Evolutionary conservation across 148 eudicot genomes (phyloP).

Genomic region (Rhododendron kiyosumense): DNA sequence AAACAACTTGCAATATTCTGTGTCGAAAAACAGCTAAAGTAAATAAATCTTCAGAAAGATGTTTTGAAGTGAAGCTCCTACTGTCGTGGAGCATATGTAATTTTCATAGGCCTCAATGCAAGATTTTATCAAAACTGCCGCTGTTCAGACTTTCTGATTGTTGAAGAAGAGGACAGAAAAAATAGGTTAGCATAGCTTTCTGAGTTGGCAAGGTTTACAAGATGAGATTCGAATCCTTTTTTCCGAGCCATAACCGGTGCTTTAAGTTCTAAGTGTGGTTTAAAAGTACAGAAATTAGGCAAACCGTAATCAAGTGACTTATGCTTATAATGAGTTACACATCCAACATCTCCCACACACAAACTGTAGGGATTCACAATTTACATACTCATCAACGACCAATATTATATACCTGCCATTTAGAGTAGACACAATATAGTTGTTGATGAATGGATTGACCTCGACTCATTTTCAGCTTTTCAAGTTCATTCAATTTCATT

Average conservation of each 20-base stretch:
- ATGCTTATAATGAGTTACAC: not conserved
- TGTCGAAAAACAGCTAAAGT: not conserved
- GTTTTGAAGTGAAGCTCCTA: not conserved
- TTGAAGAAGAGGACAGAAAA: not conserved
- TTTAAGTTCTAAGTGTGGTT: not conserved
- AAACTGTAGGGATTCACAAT: not conserved
- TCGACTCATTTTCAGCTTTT: not conserved
- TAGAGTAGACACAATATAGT: not conserved
- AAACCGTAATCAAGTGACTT: not conserved
- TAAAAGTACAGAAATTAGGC: not conserved
- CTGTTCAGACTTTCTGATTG: not conserved
- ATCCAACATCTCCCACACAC: not conserved
- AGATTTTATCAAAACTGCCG: too few relatives aligned
- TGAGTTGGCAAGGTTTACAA: not conserved
- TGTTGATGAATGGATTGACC: not conserved
- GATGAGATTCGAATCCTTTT: not conserved
- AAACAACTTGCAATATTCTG: not conserved
- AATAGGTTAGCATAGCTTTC: not conserved
- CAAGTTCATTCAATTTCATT: not conserved
- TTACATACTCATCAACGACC: not conserved
- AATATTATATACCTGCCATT: not conserved
- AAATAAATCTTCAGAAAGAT: not conserved
- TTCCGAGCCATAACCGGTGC: not conserved
- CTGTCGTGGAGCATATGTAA: not conserved
- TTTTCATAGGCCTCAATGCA: not conserved